Conservation (phyloP, 2,329 filamentous ascomycete species). For the Ilyonectria sp. region DNA sequence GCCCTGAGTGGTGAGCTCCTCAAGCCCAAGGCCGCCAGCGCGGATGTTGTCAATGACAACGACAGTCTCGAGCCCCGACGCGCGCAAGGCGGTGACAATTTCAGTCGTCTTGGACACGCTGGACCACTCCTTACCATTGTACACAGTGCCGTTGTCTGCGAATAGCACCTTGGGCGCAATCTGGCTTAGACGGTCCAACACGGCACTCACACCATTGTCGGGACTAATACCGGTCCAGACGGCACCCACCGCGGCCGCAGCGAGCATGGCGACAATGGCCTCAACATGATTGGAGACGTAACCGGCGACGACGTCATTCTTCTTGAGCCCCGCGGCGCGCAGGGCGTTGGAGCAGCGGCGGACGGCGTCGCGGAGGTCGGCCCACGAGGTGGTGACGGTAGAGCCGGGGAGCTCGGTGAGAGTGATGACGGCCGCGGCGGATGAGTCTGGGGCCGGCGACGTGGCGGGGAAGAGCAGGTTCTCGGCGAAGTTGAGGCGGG, state of each 20-base stretch:
- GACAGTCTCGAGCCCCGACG: constrained; percentile 75
- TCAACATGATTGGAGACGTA: constrained; percentile 94
- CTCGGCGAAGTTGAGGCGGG: constrained; percentile 92
- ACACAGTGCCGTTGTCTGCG: constrained; percentile 88
- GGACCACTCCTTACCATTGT: constrained; percentile 93
- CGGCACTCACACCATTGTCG: constrained; percentile 91
- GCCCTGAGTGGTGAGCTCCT: constrained; percentile 57
- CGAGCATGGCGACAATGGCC: constrained; percentile 89
- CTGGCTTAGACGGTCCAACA: constrained; percentile 88
- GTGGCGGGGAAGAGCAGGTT: constrained; percentile 87
- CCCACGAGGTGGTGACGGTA: constrained; percentile 76
- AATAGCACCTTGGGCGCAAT: constrained; percentile 88
- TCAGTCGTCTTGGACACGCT: constrained; percentile 84
- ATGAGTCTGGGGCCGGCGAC: constrained; percentile 60
- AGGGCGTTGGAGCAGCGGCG: constrained; percentile 80
- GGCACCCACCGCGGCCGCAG: constrained; percentile 84
- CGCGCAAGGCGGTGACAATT: constrained; percentile 76
- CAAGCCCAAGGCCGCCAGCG: constrained; percentile 58
- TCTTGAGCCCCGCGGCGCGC: constrained; percentile 73
- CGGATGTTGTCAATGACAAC: constrained; percentile 81
- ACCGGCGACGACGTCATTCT: constrained; percentile 73
- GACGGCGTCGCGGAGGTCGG: constrained; percentile 83
- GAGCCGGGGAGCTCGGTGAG: constrained; percentile 81
- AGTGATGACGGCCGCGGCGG: constrained; percentile 81
- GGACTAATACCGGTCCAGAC: constrained; percentile 96